Percentiles rank a stretch among this genome's conserved stretches.
phyloP scores from a whole-genome alignment of 345 rosid species.

The Draba incana region DNA sequence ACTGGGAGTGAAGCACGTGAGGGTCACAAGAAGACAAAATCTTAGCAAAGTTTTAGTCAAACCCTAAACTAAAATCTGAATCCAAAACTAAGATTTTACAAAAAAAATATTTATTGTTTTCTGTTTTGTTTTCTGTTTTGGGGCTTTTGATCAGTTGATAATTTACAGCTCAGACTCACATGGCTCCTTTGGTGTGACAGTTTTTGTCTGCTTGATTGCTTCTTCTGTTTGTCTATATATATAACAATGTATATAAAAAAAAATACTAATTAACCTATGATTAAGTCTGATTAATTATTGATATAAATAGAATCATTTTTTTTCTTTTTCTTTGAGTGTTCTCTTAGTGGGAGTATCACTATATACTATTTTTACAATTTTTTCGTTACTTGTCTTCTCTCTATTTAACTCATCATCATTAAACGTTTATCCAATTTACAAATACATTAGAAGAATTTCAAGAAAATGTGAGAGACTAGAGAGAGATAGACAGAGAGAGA shows the following conservation, averaged over 20 bases:
- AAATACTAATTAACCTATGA: slow-evolving; percentile 9
- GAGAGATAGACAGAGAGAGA: not conserved
- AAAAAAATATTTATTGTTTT: no score
- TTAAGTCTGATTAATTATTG: not conserved
- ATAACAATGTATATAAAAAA: not conserved
- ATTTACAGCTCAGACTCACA: slow-evolving; percentile 56
- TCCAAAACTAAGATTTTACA: slow-evolving; percentile 35
- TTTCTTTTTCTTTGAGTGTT: not conserved
- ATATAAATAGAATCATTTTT: not conserved
- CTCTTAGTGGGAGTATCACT: slow-evolving; percentile 6
- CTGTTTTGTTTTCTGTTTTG: slow-evolving; percentile 25
- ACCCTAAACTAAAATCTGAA: slow-evolving; percentile 41
- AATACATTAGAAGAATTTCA: not conserved
- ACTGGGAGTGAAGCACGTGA: slow-evolving; percentile 39
- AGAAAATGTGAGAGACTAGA: not conserved
- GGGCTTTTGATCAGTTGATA: slow-evolving; percentile 35
- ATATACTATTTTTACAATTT: not conserved
- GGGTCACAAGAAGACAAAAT: slow-evolving; percentile 35
- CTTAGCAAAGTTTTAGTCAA: slow-evolving; percentile 32
- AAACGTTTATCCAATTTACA: not conserved
- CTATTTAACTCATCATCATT: slow-evolving; percentile 10
- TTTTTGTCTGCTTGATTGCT: slow-evolving; percentile 36
- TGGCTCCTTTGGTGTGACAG: slow-evolving; percentile 39
- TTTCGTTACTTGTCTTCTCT: not conserved
- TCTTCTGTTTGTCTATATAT: slow-evolving; percentile 22